Conservation (phyloP, 2,329 filamentous ascomycete species). For the Botrytis tulipae region DNA sequence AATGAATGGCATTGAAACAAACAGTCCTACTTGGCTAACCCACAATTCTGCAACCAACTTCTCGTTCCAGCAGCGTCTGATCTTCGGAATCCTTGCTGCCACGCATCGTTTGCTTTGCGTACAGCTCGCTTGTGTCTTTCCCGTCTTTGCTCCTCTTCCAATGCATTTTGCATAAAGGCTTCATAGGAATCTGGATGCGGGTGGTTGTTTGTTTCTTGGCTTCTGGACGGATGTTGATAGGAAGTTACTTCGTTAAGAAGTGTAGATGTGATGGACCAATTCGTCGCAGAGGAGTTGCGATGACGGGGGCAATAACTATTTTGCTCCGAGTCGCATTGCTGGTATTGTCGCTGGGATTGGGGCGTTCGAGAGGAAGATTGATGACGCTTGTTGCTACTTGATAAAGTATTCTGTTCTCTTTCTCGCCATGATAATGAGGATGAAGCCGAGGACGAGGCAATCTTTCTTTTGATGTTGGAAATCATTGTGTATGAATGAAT, state of each 20-base stretch:
- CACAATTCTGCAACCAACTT: slow-evolving; percentile 14
- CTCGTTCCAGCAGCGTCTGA: slow-evolving; percentile 5
- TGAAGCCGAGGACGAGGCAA: neutral
- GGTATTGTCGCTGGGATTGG: neutral
- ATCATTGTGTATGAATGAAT: slow-evolving; percentile 4
- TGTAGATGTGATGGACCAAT: slow-evolving; percentile 9
- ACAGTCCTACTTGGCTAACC: slow-evolving; percentile 18
- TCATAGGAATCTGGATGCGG: slow-evolving; percentile 8
- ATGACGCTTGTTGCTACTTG: neutral
- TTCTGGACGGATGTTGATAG: neutral
- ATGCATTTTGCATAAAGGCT: slow-evolving; percentile 12
- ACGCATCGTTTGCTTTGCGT: neutral
- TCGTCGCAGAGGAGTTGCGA: neutral
- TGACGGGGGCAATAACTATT: neutral
- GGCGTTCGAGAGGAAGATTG: neutral
- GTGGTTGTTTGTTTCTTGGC: neutral
- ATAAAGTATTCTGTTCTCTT: neutral
- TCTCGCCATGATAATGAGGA: neutral
- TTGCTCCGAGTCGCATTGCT: neutral
- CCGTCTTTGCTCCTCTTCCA: slow-evolving; percentile 1
- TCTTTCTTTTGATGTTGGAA: slow-evolving; percentile 10
- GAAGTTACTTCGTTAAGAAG: neutral
- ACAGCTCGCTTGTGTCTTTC: slow-evolving; percentile 9
- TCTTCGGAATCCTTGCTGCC: slow-evolving; percentile 12
- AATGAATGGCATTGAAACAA: neutral